Evolutionary conservation across 441 rosid species (phyloP), one percentile per base, ranked within the genome.

Genomic region (Biscutella auriculata): DNA sequence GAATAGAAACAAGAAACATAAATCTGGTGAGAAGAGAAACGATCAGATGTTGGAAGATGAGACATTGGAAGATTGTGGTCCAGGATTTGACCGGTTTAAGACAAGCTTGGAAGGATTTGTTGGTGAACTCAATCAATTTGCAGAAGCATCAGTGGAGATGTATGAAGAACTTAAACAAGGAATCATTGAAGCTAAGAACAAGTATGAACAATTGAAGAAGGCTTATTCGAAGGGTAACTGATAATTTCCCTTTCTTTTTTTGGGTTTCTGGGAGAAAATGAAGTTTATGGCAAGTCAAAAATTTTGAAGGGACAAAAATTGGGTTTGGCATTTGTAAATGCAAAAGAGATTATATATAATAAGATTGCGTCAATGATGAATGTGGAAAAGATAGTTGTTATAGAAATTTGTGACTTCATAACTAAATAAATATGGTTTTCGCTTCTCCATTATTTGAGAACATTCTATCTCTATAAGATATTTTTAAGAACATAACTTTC

Each of bases 1-100:
- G 82, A 84, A 70, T 33, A 83, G 78, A 13, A 82, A 67, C 58
- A 88, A 82, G 77, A 73, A 68, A 65, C 69, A 55, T n/a, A 44
- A 29, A 2, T 48, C 69, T 63, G 73, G 60, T 45, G 81, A 73
- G 14, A 67, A 55, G 16, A 69, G 42, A 0, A 47, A 72, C 46
- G 80, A 79, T 37, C 55, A 70, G 6, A 76, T 73, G 66, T 43
- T 77, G 67, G 71, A 54, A 64, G 83, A 84, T 6, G 94, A 80
- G 60, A 73, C 76, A 10, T 60, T 73, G 13, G 88, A 81, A 55
- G 85, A 80, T 45, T 62, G 69, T 50, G 63, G 69, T 27, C 69
- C 82, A 0, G 83, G 90, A 25, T 72, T 73, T 8, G 91, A 81
- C 42, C 71, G 65, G 1, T 86, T 92, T 44, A 67, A 36, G 52